phyloP scores from a whole-genome alignment of 306 rosid genomes.

The Erythrophleum fordii region DNA sequence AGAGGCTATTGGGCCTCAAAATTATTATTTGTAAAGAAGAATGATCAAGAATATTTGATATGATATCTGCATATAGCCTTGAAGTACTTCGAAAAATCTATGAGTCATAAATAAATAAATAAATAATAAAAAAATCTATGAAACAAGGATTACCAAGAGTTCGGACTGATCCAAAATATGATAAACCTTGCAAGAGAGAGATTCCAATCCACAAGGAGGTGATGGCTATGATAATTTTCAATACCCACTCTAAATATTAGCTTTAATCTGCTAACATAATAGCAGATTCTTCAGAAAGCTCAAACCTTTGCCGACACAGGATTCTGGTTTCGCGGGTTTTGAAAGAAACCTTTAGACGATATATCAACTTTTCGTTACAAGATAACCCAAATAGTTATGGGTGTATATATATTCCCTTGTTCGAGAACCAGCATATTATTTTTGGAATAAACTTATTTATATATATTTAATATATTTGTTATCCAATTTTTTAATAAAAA shows the following conservation, averaged over 20 bases:
- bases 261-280: neutral
- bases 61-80: too few species aligned
- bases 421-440: neutral
- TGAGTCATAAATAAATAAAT: too few species aligned
- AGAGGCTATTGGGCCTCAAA: too few species aligned
- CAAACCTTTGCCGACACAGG: neutral
- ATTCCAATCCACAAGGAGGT: neutral
- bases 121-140: neutral
- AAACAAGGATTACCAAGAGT: neutral
- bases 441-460: too few species aligned
- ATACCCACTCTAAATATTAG: neutral
- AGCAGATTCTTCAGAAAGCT: neutral
- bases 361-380: constrained; percentile 12
- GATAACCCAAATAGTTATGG: neutral
- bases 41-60: too few species aligned
- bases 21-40: too few species aligned
- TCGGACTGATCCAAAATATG: neutral
- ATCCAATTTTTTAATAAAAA: too few species aligned
- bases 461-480: neutral
- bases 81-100: too few species aligned
- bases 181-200: neutral
- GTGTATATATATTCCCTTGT: too few species aligned
- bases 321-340: neutral
- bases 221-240: neutral
- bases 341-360: constrained; percentile 5